Conservation (phyloP, 345 rosid species). For the Boechera divaricarpa region DNA sequence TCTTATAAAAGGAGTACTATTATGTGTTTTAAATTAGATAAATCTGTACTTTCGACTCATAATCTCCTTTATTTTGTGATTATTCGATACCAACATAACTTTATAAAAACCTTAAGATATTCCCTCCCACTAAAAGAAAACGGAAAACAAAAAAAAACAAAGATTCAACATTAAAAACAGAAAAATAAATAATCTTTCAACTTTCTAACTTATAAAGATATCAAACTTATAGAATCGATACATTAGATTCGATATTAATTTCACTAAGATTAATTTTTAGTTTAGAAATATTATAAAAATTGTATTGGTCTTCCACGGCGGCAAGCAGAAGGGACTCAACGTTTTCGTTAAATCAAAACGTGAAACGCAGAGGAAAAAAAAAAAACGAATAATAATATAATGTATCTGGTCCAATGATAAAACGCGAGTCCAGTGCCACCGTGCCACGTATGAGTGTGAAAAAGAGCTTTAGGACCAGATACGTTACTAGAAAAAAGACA, state of each 20-base stretch:
- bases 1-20: not conserved
- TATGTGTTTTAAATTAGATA: too few species aligned
- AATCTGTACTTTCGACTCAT: not conserved
- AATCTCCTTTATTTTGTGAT: not conserved
- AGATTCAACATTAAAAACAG: too few species aligned
- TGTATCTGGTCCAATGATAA: not conserved
- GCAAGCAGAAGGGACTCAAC: not conserved
- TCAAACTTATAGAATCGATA: too few species aligned
- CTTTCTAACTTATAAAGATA: too few species aligned
- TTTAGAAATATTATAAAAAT: not conserved
- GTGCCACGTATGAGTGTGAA: slow-evolving; percentile 14
- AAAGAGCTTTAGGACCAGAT: slow-evolving; percentile 30
- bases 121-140: not conserved
- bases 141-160: too few species aligned
- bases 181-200: too few species aligned
- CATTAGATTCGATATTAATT: too few species aligned
- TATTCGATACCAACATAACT: not conserved
- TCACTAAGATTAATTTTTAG: too few species aligned
- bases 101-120: not conserved
- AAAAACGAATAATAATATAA: not conserved
- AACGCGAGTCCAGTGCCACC: not conserved
- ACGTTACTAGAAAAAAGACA: slow-evolving; percentile 27
- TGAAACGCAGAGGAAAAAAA: slow-evolving; percentile 9
- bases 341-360: not conserved
- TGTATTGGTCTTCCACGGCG: slow-evolving; percentile 5